Percentiles rank a stretch among this genome's conserved stretches.
Conservation (phyloP, 75 land plant genomes). For the Azolla pinnata region DNA sequence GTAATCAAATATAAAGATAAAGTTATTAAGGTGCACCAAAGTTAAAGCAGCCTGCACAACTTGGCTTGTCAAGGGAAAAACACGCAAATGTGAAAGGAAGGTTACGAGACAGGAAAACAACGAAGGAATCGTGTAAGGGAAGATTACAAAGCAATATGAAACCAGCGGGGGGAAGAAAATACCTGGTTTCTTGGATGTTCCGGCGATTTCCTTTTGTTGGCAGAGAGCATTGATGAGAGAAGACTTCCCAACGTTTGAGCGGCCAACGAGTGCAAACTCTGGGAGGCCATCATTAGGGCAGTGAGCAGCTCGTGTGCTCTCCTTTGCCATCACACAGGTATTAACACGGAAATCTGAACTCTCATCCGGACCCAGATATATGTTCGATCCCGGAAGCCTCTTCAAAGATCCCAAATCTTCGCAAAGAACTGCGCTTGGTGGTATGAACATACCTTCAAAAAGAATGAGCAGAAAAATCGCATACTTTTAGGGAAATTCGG, state of each 20-base stretch:
- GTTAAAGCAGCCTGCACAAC: no score
- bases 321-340: conserved; percentile 57
- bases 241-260: conserved; percentile 83
- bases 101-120: no score
- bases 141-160: no score
- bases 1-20: no score
- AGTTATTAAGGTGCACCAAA: no score
- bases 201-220: conserved; percentile 54
- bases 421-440: conserved; percentile 52
- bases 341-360: conserved; percentile 46
- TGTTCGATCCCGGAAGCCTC: conserved; percentile 78
- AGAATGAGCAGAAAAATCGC: no score
- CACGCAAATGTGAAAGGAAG: no score
- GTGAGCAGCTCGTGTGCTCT: conserved; percentile 44
- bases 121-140: no score
- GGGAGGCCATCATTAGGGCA: conserved; percentile 67
- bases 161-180: not conserved
- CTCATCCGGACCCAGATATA: conserved; percentile 56
- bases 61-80: no score
- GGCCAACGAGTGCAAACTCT: conserved; percentile 71
- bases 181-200: conserved; percentile 88
- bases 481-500: no score
- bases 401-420: conserved; percentile 8
- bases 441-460: no score
- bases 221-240: conserved; percentile 65